Conservation (phyloP, 208 protist genomes). For the Trypanosomatidae sp. region DNA sequence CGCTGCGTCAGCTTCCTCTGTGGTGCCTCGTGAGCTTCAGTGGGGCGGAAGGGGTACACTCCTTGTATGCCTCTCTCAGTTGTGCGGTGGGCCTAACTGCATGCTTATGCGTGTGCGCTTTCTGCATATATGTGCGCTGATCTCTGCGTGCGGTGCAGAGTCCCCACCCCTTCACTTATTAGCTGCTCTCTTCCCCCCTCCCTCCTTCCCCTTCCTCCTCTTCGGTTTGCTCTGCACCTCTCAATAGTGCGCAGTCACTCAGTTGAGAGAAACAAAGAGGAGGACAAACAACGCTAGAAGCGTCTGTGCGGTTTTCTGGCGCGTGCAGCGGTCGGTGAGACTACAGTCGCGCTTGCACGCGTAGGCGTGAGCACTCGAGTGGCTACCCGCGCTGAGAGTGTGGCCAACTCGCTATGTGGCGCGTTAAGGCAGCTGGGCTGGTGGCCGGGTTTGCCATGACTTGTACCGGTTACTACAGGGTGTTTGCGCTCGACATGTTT, state of each 20-base stretch:
- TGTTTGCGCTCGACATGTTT: constrained; percentile 47
- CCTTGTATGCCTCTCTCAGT: neutral
- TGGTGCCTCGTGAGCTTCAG: neutral
- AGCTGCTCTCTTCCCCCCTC: neutral
- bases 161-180: neutral
- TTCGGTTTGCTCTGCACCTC: neutral
- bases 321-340: neutral
- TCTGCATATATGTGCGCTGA: neutral
- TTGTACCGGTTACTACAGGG: constrained; percentile 45
- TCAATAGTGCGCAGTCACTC: neutral
- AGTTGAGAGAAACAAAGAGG: neutral
- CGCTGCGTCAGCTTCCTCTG: neutral
- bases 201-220: neutral
- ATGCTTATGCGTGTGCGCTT: neutral
- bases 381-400: neutral
- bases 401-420: constrained; percentile 28
- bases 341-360: neutral
- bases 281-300: neutral
- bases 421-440: constrained; percentile 50
- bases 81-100: neutral
- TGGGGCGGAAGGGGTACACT: neutral
- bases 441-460: constrained; percentile 43
- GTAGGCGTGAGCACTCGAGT: neutral
- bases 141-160: neutral
- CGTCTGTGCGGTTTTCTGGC: neutral